These are phyloP conservation scores for Coemansia sp. DNA, from an alignment of 192 early-diverging fungal species.

Conservation along the genomic window DNA sequence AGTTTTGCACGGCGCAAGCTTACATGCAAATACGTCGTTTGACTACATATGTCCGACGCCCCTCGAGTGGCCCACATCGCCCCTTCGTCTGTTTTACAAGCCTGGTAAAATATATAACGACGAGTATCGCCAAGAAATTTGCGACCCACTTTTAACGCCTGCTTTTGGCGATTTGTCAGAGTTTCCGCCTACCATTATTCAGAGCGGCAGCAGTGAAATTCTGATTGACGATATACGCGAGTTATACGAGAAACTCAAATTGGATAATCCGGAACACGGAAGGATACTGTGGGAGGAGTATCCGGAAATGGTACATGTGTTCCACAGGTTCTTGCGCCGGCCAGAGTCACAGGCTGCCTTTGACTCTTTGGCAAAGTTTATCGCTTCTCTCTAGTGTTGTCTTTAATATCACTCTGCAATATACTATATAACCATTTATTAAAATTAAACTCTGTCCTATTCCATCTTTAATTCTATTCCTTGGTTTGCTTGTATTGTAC, in stretches of 20 bases:
- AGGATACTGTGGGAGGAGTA: conserved; percentile 26
- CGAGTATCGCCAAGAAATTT: conserved; percentile 19
- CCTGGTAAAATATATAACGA: conserved; percentile 19
- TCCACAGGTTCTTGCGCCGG: conserved; percentile 26
- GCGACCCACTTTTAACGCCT: conserved; percentile 22
- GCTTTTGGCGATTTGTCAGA: conserved; percentile 15
- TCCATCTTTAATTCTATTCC: no score
- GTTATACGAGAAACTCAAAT: conserved; percentile 12
- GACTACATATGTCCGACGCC: conserved; percentile 25
- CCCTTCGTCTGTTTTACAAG: conserved; percentile 32
- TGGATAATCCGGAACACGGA: conserved; percentile 3
- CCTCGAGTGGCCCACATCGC: conserved; percentile 21
- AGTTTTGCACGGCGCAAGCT: conserved; percentile 10
- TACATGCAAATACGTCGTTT: conserved; percentile 17
- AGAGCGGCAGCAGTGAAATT: conserved; percentile 18
- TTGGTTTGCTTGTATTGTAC: no score
- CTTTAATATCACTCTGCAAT: background rate
- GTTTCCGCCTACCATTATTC: conserved; percentile 37
- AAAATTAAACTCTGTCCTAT: background rate
- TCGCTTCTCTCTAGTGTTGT: background rate
- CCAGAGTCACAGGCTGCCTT: conserved; percentile 22
- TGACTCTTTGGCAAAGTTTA: conserved; percentile 15
- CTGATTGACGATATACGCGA: conserved; percentile 21
- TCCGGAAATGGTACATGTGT: conserved; percentile 42
- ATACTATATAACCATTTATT: background rate